Evolutionary conservation across 306 rosid genomes (phyloP).

Genomic region (Pyrus betulifolia): DNA sequence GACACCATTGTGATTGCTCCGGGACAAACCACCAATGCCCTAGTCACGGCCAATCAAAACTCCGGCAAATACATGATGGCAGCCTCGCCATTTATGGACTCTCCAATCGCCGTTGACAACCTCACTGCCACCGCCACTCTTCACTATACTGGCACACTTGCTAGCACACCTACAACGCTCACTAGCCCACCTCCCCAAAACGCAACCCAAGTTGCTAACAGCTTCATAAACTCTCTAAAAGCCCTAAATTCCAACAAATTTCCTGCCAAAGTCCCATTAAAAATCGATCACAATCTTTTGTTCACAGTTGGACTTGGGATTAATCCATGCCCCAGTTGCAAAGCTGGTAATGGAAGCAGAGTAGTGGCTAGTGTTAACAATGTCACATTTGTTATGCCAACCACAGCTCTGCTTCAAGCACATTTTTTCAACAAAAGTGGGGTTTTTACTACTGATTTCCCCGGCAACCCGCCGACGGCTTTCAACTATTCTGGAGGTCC

Average conservation of each 20-base stretch:
- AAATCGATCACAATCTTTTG: slow-evolving; percentile 47
- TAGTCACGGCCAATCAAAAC: slow-evolving; percentile 44
- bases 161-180: slow-evolving; percentile 34
- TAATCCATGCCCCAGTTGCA: slow-evolving; percentile 65
- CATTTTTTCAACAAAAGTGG: slow-evolving; percentile 58
- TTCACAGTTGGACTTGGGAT: slow-evolving; percentile 65
- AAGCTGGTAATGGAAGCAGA: slow-evolving; percentile 70
- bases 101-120: slow-evolving; percentile 61
- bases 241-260: slow-evolving; percentile 61
- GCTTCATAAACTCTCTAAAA: slow-evolving; percentile 39
- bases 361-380: slow-evolving; percentile 63
- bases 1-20: slow-evolving; percentile 74
- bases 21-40: slow-evolving; percentile 84
- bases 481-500: slow-evolving; percentile 49
- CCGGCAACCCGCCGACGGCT: slow-evolving; percentile 43
- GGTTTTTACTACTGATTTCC: slow-evolving; percentile 74
- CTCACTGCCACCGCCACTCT: slow-evolving; percentile 59
- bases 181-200: slow-evolving; percentile 64
- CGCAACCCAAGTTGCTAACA: slow-evolving; percentile 59
- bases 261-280: slow-evolving; percentile 62
- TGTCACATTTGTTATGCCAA: slow-evolving; percentile 77
- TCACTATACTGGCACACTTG: slow-evolving; percentile 50
- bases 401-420: slow-evolving; percentile 66
- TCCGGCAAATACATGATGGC: slow-evolving; percentile 58
- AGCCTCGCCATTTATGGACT: slow-evolving; percentile 76